A percentile compares a stretch with the other conserved stretches of the same genome.
Conservation (phyloP, 2,329 filamentous ascomycete genomes). For the Drechslerella coelobrocha region DNA sequence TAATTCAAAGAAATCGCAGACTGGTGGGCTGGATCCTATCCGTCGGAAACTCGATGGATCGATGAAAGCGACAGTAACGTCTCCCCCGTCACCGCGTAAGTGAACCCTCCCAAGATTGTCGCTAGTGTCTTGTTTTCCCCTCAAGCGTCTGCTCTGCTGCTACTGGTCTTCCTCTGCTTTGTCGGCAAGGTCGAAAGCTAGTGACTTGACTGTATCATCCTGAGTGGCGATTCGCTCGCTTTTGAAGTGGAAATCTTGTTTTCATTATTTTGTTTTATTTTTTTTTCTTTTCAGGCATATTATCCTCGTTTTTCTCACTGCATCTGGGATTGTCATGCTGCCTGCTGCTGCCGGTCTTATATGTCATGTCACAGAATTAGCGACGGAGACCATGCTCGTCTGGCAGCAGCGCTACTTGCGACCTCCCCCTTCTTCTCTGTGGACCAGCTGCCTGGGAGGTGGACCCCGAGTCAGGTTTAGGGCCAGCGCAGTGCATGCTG, state of each 20-base stretch:
- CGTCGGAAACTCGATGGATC: conserved; percentile 49
- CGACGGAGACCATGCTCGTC: conserved; percentile 39
- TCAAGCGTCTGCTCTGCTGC: conserved; percentile 15
- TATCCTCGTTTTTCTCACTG: conserved; percentile 15
- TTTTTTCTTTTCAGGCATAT: conserved; percentile 32
- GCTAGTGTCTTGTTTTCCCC: conserved; percentile 7
- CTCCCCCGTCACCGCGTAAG: conserved; percentile 46
- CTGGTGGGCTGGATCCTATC: conserved; percentile 49
- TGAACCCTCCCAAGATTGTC: conserved; percentile 28
- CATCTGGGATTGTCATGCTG: conserved; percentile 39
- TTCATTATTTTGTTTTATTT: too few relatives aligned
- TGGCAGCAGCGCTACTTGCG: conserved; percentile 27
- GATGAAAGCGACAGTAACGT: conserved; percentile 45
- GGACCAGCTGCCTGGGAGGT: conserved; percentile 17
- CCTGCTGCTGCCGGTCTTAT: conserved; percentile 1
- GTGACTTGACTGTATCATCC: conserved; percentile 38
- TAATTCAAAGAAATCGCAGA: conserved; percentile 46
- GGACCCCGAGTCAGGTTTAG: conserved; percentile 46
- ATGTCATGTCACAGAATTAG: conserved; percentile 23
- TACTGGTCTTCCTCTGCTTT: conserved; percentile 2
- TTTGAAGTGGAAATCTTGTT: conserved; percentile 47
- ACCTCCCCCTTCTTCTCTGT: not conserved
- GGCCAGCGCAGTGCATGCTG: conserved; percentile 48
- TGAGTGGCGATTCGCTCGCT: conserved; percentile 50
- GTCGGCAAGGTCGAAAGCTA: conserved; percentile 30